Base-by-base conservation (phyloP, 352 stramenopile species). In the Globisporangium barbulae region DNA sequence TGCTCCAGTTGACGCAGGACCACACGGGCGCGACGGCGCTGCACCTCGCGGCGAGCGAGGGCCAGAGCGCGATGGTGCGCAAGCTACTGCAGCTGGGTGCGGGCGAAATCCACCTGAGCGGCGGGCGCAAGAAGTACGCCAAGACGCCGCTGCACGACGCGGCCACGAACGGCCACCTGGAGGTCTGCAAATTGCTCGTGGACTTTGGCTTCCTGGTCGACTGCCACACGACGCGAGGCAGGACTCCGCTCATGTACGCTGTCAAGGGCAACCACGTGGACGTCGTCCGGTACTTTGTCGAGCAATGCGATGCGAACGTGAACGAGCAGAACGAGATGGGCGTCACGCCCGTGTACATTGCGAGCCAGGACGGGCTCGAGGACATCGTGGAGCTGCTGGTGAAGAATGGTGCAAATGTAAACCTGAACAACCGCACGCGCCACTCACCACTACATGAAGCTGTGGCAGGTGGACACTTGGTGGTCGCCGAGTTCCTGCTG, bases 311-410 rank as follows among this genome's bases (percentile, higher is more conserved):
- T 8, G 82, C 82, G 1, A 80, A 85, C 54, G 73, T 89, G 39
- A 63, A 91, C 70, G 85, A 91, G 57, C 76, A 90, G 69, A 93
- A 91, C 64, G 85, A 91, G 39, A 91, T 90, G 74, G 81, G 83
- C 13, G 74, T 91, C 53, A 91, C 85, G n/a, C 71, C 85, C 7
- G 44, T 91, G 54, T 91, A 91, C 56, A 72, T 83, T 39, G 85
- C 85, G 3, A 74, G 73, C 31, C 83, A 90, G 58, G 71, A 88
- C 44, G 81, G 80, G 25, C 73, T 78, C 10, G 55, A 69, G 17
- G 68, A 71, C 0, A 89, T 89, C 33, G 76, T 86, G 3, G 55
- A 65, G 42, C 74, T 85, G 6, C 66, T 91, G 0, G 63, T 88
- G 19, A 37, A 63, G 10, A 63, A 81, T 44, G 77, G 72, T 9